Percentiles rank a stretch among this genome's conserved stretches.
Conservation (phyloP, 257 asterid species). For the Jasminum sambac region DNA sequence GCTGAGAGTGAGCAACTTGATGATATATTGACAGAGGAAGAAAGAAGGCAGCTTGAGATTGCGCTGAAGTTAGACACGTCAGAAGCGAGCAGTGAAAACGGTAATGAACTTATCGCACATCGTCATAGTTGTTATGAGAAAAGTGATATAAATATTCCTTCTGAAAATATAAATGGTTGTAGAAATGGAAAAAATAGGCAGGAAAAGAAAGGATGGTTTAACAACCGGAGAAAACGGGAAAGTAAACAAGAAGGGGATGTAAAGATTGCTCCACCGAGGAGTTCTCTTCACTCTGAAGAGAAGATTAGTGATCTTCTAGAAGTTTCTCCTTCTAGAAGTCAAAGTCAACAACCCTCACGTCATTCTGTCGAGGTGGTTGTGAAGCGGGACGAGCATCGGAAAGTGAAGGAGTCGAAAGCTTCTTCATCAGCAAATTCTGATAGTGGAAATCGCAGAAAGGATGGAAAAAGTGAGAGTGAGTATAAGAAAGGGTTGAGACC, state of each 20-base stretch:
- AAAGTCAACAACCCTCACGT: conserved; percentile 55
- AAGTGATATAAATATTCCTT: conserved; percentile 53
- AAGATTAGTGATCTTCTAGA: conserved; percentile 67
- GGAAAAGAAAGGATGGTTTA: conserved; percentile 87
- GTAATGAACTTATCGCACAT: conserved; percentile 64
- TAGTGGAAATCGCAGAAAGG: conserved; percentile 56
- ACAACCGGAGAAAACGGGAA: conserved; percentile 82
- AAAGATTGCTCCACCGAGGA: conserved; percentile 64
- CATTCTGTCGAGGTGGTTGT: conserved; percentile 74
- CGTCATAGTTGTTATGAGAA: conserved; percentile 88
- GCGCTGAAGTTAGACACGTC: conserved; percentile 79
- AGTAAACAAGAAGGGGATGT: conserved; percentile 56
- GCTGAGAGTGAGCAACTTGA: conserved; percentile 70
- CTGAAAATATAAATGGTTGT: conserved; percentile 53
- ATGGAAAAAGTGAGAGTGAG: conserved; percentile 70
- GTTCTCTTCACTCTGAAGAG: conserved; percentile 64
- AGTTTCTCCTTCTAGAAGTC: conserved; percentile 55
- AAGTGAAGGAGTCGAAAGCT: conserved; percentile 61
- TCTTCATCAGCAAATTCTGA: conserved; percentile 59
- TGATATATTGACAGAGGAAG: conserved; percentile 86
- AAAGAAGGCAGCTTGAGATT: conserved; percentile 82
- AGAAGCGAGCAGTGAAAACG: conserved; percentile 52
- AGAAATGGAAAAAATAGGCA: conserved; percentile 42
- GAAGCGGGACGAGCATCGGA: conserved; percentile 68
- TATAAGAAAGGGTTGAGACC: conserved; percentile 97